Percentiles rank a stretch among this genome's conserved stretches.
These are phyloP conservation scores for Phytophthora ohioensis DNA, from an alignment of 352 stramenopile species.

Conservation along the genomic window DNA sequence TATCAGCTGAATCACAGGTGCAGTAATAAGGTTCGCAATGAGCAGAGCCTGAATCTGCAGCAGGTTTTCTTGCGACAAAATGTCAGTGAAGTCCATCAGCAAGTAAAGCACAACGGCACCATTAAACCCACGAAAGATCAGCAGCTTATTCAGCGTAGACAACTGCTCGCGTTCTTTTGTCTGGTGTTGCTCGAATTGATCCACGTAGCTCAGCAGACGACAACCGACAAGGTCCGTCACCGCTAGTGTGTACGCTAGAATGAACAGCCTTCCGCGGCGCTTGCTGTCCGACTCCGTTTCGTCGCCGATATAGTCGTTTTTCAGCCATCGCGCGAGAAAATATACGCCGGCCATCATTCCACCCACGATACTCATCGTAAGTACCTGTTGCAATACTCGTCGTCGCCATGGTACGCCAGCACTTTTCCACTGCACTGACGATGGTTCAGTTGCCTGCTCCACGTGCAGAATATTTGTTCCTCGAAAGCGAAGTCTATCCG, in stretches of 20 bases:
- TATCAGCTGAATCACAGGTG: slow-evolving; percentile 70
- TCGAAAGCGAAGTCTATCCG: slow-evolving; percentile 63
- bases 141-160: slow-evolving; percentile 82
- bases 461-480: slow-evolving; percentile 75
- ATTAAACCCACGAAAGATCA: slow-evolving; percentile 80
- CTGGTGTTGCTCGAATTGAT: slow-evolving; percentile 67
- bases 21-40: slow-evolving; percentile 80
- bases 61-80: slow-evolving; percentile 71
- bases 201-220: slow-evolving; percentile 65
- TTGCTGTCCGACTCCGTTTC: slow-evolving; percentile 32
- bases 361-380: slow-evolving; percentile 56
- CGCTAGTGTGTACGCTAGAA: slow-evolving; percentile 60
- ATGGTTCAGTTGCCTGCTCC: slow-evolving; percentile 70
- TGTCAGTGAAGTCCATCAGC: slow-evolving; percentile 78
- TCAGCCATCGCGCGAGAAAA: slow-evolving; percentile 53
- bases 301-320: slow-evolving; percentile 45
- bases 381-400: slow-evolving; percentile 54
- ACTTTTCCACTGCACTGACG: slow-evolving; percentile 77
- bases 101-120: slow-evolving; percentile 80
- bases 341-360: slow-evolving; percentile 67
- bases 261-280: slow-evolving; percentile 56
- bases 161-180: slow-evolving; percentile 76
- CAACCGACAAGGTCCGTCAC: slow-evolving; percentile 71
- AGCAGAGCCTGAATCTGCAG: slow-evolving; percentile 80
- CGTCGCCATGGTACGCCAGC: slow-evolving; percentile 51